Conservation (phyloP, 2,329 filamentous ascomycete genomes). For the Colletotrichum horii region DNA sequence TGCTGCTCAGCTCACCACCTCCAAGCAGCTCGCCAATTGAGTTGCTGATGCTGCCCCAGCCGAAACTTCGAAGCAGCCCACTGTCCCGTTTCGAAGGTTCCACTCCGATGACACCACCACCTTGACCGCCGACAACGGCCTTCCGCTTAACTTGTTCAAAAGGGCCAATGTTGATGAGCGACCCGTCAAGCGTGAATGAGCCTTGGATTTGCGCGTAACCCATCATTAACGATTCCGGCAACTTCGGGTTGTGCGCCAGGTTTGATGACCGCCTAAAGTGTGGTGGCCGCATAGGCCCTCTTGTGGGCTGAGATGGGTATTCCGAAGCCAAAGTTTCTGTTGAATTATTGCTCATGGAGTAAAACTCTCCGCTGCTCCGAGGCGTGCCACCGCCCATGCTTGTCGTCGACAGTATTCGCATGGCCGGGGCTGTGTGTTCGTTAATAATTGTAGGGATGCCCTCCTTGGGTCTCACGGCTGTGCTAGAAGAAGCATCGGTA, state of each 20-base stretch:
- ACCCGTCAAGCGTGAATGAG: slow-evolving; percentile 90
- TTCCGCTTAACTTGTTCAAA: slow-evolving; percentile 98
- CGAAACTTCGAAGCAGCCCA: slow-evolving; percentile 82
- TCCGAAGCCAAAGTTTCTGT: slow-evolving; percentile 93
- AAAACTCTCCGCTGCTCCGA: slow-evolving; percentile 92
- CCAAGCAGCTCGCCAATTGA: slow-evolving; percentile 90
- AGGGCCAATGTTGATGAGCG: slow-evolving; percentile 83
- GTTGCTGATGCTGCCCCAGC: slow-evolving; percentile 87
- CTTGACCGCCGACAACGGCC: slow-evolving; percentile 85
- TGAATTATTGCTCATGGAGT: slow-evolving; percentile 93
- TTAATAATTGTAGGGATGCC: slow-evolving; percentile 51
- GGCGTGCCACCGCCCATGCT: slow-evolving; percentile 80
- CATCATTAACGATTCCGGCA: slow-evolving; percentile 91
- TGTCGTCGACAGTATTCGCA: slow-evolving; percentile 77
- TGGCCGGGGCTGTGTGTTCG: slow-evolving; percentile 65
- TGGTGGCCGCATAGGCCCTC: slow-evolving; percentile 45
- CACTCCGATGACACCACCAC: slow-evolving; percentile 83
- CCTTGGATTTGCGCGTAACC: slow-evolving; percentile 94
- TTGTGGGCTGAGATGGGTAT: slow-evolving; percentile 60
- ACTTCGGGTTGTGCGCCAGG: slow-evolving; percentile 46
- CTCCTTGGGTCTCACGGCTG: slow-evolving; percentile 48
- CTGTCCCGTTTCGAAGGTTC: slow-evolving; percentile 76
- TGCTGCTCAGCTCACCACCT: slow-evolving; percentile 84
- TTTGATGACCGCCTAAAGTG: slow-evolving; percentile 54
- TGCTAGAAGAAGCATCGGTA: slow-evolving; percentile 18